Conservation (phyloP, 2,329 filamentous ascomycete genomes). For the Alternaria alternata region DNA sequence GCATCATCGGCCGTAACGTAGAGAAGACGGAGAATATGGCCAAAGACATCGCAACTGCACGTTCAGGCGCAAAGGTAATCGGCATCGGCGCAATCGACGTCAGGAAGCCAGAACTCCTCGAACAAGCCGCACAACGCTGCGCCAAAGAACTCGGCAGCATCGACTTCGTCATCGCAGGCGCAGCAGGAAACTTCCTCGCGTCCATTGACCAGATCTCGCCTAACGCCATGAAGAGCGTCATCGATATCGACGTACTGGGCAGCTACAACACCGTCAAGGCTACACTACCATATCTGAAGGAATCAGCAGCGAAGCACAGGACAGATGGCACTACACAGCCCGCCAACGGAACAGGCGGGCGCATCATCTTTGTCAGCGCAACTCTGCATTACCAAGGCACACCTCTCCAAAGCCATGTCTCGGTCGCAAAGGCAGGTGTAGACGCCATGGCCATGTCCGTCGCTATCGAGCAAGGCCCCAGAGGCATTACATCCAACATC, state of each 20-base stretch:
- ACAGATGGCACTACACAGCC: slow-evolving; percentile 64
- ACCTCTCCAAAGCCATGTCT: slow-evolving; percentile 87
- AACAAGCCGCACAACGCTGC: slow-evolving; percentile 79
- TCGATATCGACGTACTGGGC: slow-evolving; percentile 94
- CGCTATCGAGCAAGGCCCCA: slow-evolving; percentile 88
- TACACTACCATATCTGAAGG: slow-evolving; percentile 80
- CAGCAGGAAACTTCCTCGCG: slow-evolving; percentile 93
- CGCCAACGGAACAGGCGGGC: slow-evolving; percentile 70
- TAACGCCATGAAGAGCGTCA: slow-evolving; percentile 94
- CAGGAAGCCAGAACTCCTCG: slow-evolving; percentile 69
- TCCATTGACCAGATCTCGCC: slow-evolving; percentile 81
- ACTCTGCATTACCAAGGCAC: slow-evolving; percentile 90
- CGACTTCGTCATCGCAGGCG: slow-evolving; percentile 93
- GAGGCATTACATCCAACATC: slow-evolving; percentile 85
- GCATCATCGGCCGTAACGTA: slow-evolving; percentile 88
- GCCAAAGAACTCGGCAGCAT: slow-evolving; percentile 84
- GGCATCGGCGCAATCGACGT: slow-evolving; percentile 82
- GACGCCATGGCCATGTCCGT: slow-evolving; percentile 83
- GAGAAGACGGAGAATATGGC: slow-evolving; percentile 87
- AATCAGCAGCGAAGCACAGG: slow-evolving; percentile 72
- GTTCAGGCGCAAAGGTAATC: slow-evolving; percentile 82
- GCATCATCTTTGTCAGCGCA: slow-evolving; percentile 89
- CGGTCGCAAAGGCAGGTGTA: slow-evolving; percentile 88
- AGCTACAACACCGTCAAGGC: slow-evolving; percentile 96
- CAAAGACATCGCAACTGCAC: slow-evolving; percentile 79